These are phyloP conservation scores for Phialocephala subalpina DNA, from an alignment of 2,329 filamentous ascomycete genomes.

Conservation along the genomic window DNA sequence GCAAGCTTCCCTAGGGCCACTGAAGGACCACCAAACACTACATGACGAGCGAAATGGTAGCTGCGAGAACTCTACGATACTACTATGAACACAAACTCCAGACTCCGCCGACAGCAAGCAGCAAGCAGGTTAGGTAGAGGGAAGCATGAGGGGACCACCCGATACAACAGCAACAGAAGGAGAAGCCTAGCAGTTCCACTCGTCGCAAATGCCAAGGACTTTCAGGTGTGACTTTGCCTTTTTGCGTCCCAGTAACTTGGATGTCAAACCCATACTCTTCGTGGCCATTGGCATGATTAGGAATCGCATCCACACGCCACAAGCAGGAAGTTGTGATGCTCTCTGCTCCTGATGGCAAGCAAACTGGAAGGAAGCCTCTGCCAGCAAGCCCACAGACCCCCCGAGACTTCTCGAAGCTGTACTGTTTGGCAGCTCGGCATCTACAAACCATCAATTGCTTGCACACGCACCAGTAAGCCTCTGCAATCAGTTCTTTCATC, in stretches of 20 bases:
- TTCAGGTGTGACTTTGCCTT: too few relatives aligned
- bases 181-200: too few relatives aligned
- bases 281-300: too few relatives aligned
- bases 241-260: too few relatives aligned
- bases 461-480: conserved; percentile 3
- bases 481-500: not conserved
- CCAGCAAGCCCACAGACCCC: not conserved
- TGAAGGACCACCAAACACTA: not conserved
- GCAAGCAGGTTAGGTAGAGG: not conserved
- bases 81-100: not conserved
- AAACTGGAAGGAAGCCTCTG: not conserved
- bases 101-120: not conserved
- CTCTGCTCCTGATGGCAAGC: not conserved
- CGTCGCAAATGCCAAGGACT: too few relatives aligned
- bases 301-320: too few relatives aligned
- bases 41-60: not conserved
- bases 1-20: not conserved
- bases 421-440: not conserved
- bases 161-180: not conserved
- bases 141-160: not conserved
- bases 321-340: not conserved
- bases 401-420: not conserved
- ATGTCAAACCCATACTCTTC: too few relatives aligned
- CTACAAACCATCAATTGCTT: not conserved
- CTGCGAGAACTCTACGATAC: not conserved